Evolutionary conservation across 306 rosid species (phyloP).

Genomic region (Prunus kanzakura): DNA sequence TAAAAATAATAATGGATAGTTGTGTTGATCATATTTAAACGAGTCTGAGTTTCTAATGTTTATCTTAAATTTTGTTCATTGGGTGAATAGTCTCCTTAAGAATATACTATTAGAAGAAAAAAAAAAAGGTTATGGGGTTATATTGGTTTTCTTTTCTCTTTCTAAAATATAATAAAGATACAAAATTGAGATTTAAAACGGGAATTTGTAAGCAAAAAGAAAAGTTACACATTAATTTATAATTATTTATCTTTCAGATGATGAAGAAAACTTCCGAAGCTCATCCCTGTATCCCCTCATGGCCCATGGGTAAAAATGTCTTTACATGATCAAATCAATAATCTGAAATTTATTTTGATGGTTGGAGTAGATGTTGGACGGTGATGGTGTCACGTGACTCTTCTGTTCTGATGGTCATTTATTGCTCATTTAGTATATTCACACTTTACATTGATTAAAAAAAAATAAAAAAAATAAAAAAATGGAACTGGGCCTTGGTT

Average conservation of each 20-base stretch:
- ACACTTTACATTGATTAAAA: not conserved
- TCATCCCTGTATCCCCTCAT: not conserved
- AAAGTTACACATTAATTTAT: no score
- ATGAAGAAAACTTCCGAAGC: not conserved
- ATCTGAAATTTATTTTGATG: not conserved
- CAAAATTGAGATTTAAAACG: no score
- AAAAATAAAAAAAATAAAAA: not conserved
- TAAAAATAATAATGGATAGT: accelerated
- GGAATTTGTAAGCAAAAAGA: no score
- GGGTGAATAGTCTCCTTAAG: no score
- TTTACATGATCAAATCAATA: not conserved
- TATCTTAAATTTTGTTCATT: no score
- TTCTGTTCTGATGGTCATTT: not conserved
- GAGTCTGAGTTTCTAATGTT: no score
- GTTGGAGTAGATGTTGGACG: not conserved
- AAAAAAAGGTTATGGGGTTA: no score
- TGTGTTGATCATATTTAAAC: no score
- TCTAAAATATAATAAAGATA: no score
- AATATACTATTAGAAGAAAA: no score
- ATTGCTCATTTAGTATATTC: not conserved
- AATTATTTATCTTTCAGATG: not conserved
- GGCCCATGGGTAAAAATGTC: not conserved
- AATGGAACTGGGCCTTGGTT: not conserved
- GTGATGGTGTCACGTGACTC: not conserved
- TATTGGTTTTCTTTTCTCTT: no score